phyloP scores from a whole-genome alignment of 208 protist genomes.

The Acanthamoeba lenticulata region DNA sequence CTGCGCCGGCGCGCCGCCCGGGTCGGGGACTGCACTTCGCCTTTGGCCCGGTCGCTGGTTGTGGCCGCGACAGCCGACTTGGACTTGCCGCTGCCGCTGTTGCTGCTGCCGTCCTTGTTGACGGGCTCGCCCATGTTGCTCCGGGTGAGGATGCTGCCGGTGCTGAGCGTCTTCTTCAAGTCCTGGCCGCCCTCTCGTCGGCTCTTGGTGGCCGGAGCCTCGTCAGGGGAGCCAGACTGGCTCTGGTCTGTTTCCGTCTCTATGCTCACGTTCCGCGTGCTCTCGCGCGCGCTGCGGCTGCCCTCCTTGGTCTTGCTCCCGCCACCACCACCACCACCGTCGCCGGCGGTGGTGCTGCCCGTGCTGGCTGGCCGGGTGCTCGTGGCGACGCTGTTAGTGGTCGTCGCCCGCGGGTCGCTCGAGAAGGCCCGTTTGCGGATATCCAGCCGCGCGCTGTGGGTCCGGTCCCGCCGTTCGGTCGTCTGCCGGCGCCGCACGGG shows the following conservation, averaged over 20 bases:
- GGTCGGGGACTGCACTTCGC: neutral
- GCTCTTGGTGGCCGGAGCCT: neutral
- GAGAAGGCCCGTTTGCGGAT: neutral
- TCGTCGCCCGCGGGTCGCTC: neutral
- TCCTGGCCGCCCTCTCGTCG: neutral
- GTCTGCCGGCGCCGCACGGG: neutral
- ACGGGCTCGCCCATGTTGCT: neutral
- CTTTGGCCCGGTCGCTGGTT: neutral
- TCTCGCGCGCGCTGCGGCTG: neutral
- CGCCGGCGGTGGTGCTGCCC: neutral
- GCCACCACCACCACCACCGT: neutral
- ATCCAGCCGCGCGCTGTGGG: neutral
- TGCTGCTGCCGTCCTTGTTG: neutral
- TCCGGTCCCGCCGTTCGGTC: neutral
- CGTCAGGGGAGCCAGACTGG: too few species aligned
- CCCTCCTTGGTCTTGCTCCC: neutral
- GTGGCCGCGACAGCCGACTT: too few species aligned
- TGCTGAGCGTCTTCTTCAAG: constrained; percentile 44
- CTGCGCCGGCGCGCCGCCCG: neutral
- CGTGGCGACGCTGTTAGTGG: neutral
- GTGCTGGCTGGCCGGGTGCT: neutral
- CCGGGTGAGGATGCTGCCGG: neutral
- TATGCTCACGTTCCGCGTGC: neutral
- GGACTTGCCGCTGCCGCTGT: too few species aligned
- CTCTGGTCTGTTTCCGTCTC: neutral